These are phyloP conservation scores for Dentipellis fragilis DNA, from an alignment of 768 basidiomycete species.

Conservation along the genomic window DNA sequence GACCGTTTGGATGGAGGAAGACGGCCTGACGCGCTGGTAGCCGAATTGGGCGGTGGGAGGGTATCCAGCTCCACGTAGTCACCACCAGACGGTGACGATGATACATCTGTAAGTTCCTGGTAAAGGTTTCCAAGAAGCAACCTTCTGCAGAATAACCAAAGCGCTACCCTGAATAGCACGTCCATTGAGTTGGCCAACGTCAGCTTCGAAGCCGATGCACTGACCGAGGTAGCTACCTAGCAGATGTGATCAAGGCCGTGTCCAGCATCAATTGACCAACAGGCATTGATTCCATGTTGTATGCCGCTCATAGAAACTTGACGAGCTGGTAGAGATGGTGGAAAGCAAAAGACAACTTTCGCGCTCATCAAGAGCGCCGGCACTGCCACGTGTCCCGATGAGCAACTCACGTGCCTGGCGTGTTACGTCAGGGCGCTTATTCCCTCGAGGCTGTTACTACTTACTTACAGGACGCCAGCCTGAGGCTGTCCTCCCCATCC, in stretches of 20 bases:
- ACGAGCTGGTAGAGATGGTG: not conserved
- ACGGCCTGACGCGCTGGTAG: constrained; percentile 1
- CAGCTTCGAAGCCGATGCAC: too few species aligned
- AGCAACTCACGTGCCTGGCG: not conserved
- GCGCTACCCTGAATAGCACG: constrained; percentile 3
- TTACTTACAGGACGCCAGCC: not conserved
- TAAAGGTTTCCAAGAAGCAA: constrained; percentile 11
- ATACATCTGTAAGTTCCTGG: constrained; percentile 10
- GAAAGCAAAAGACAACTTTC: not conserved
- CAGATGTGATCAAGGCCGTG: not conserved
- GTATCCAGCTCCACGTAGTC: constrained; percentile 5
- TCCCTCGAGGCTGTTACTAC: not conserved
- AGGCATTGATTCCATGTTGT: not conserved
- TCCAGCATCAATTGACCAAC: not conserved
- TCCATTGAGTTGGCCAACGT: too few species aligned
- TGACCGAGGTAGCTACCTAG: not conserved
- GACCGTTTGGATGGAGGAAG: constrained; percentile 8
- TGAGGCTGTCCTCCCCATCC: not conserved
- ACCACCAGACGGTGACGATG: not conserved
- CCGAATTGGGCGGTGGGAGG: constrained; percentile 5
- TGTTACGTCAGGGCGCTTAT: not conserved
- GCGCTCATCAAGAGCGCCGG: not conserved
- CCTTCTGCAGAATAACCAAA: constrained; percentile 11
- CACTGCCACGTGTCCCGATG: not conserved
- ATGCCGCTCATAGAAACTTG: not conserved